Percentiles rank a stretch among this genome's conserved stretches.
Conservation (phyloP, 805 yeast genomes). For the Metschnikowia peoriensis region DNA sequence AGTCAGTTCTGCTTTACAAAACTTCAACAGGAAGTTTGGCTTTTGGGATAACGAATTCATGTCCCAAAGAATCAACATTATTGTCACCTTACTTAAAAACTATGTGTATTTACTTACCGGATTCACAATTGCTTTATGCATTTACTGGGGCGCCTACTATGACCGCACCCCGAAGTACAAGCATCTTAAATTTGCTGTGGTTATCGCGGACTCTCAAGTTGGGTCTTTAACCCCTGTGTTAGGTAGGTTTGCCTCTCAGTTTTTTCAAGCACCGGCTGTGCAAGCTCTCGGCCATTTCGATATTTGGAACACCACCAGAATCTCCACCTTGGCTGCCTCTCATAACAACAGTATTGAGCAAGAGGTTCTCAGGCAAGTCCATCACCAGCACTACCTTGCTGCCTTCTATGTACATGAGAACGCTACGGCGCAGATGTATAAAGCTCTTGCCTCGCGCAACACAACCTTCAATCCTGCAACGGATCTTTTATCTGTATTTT, state of each 20-base stretch:
- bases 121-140: slow-evolving; percentile 24
- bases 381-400: slow-evolving; percentile 31
- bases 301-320: slow-evolving; percentile 20
- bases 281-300: slow-evolving; percentile 25
- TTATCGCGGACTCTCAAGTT: slow-evolving; percentile 25
- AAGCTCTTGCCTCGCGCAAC: slow-evolving; percentile 19
- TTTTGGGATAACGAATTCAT: slow-evolving; percentile 31
- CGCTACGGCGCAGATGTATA: slow-evolving; percentile 25
- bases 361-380: slow-evolving; percentile 29
- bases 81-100: slow-evolving; percentile 23
- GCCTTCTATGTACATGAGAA: slow-evolving; percentile 30
- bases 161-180: slow-evolving; percentile 21
- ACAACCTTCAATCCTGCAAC: slow-evolving; percentile 19
- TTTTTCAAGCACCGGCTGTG: slow-evolving; percentile 23
- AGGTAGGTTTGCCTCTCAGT: slow-evolving; percentile 21
- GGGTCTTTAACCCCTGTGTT: slow-evolving; percentile 24
- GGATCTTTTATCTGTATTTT: slow-evolving; percentile 25
- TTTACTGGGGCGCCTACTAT: slow-evolving; percentile 36
- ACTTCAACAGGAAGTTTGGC: slow-evolving; percentile 21
- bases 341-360: slow-evolving; percentile 24
- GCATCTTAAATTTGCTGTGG: slow-evolving; percentile 25
- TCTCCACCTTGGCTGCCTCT: slow-evolving; percentile 18
- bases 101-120: slow-evolving; percentile 24
- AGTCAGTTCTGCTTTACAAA: slow-evolving; percentile 22
- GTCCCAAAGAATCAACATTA: slow-evolving; percentile 22